Evolutionary conservation across 495 filamentous ascomycete genomes (phyloP).

Genomic region (Daldinia decipiens): DNA sequence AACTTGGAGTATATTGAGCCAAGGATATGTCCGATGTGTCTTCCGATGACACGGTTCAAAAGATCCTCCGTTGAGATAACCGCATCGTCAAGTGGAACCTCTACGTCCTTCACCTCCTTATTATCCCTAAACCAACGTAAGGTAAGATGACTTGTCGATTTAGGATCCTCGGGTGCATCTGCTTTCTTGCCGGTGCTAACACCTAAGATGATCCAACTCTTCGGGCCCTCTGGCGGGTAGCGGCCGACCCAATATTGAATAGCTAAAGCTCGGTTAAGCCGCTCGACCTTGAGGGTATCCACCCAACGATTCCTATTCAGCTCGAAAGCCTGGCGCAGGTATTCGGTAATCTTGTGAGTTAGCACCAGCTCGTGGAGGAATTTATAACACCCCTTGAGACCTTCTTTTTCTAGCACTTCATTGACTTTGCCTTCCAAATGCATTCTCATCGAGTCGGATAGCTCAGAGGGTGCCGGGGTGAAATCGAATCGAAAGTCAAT

Average conservation of each 20-base stretch:
- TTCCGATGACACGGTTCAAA: constrained; percentile 76
- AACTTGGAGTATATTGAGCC: constrained; percentile 68
- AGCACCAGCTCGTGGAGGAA: constrained; percentile 85
- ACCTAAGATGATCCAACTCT: constrained; percentile 92
- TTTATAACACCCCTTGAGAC: constrained; percentile 80
- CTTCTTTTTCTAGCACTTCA: constrained; percentile 67
- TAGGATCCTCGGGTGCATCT: constrained; percentile 48
- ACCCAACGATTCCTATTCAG: constrained; percentile 77
- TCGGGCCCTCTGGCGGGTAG: constrained; percentile 62
- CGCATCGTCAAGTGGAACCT: constrained; percentile 71
- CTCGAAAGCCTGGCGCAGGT: constrained; percentile 77
- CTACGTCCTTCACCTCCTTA: constrained; percentile 71
- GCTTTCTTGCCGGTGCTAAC: constrained; percentile 69
- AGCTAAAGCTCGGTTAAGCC: constrained; percentile 78
- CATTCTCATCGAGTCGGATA: constrained; percentile 67
- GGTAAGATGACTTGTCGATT: constrained; percentile 61
- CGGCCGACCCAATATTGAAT: constrained; percentile 89
- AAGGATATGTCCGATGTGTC: constrained; percentile 76
- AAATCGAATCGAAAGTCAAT: constrained; percentile 91
- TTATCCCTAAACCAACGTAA: constrained; percentile 88
- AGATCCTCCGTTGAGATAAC: constrained; percentile 77
- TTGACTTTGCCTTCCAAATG: constrained; percentile 79
- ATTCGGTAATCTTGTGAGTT: constrained; percentile 85
- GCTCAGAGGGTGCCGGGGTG: constrained; percentile 67
- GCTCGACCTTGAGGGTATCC: constrained; percentile 75